Evolutionary conservation across 306 rosid genomes (phyloP), one percentile per base, ranked within the genome.

Genomic region (Inga laurina): DNA sequence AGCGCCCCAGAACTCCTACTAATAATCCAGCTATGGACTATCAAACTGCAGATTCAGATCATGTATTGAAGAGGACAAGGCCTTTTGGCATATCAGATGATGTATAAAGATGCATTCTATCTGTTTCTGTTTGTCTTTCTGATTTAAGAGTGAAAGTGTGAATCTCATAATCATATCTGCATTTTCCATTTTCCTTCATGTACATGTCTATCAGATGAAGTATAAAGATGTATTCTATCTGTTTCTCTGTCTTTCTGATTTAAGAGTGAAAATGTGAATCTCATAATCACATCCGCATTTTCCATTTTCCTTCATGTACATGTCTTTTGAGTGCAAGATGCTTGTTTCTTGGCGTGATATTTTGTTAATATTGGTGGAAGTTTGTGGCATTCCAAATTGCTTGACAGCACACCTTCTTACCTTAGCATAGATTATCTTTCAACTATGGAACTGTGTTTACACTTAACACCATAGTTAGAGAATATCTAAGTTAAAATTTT

Each of bases 41-140:
- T 90, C 99, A 94, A 91, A 91, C 97, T 75, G 97, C 99, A 54
- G 99, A 97, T 90, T 94, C 97, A 85, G 99, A 97, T 77, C 94
- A 89, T 82, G 97, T 91, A 77, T 61, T 97, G 88, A 97, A 97
- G 97, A 90, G 98, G 89, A 83, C 98, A 81, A 92, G 97, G 85
- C 95, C 97, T 74, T 94, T 97, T 59, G 97, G 97, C 88, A 82
- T 92, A 86, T 82, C 95, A 56, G 98, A 97, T 79, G 99, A 97
- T 83, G 99, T 97, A 92, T 80, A 67, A 78, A 34, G 62, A 65
- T 74, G 73, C 81, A 41, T 66, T 86, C 76, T 75, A 43, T 75
- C 71, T 30, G 34, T 67, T 80, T 21, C 59, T 27, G 30, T 75
- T 22, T 78, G 65, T 83, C 71, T 83, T 74, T 73, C 45, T 81